Evolutionary conservation across 192 early-diverging fungal species (phyloP).

Genomic region (Dissophora globulifera): DNA sequence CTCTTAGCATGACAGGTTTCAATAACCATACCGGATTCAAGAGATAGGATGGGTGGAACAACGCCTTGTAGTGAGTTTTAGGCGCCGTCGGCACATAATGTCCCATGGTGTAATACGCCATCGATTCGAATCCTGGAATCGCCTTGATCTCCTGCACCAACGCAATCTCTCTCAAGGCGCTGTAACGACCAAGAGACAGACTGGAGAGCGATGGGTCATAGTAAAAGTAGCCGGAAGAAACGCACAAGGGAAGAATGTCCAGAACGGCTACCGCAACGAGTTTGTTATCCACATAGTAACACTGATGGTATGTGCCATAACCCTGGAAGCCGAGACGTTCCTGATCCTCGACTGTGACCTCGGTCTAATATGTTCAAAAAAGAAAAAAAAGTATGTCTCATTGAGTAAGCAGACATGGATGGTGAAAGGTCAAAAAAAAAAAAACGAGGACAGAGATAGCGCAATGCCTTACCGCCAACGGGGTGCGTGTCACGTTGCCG

Average conservation of each 20-base stretch:
- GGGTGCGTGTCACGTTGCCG: constrained; percentile 78
- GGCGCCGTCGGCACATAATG: constrained; percentile 89
- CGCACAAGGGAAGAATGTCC: constrained; percentile 87
- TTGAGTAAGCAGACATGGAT: no score
- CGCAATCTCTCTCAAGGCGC: constrained; percentile 85
- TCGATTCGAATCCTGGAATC: constrained; percentile 56
- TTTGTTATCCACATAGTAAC: constrained; percentile 83
- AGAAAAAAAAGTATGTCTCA: neutral
- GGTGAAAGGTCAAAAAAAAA: neutral
- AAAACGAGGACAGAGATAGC: neutral
- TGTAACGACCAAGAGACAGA: constrained; percentile 86
- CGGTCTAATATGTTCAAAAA: constrained; percentile 17
- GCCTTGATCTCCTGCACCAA: constrained; percentile 65
- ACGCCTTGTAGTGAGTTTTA: constrained; percentile 95
- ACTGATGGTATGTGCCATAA: constrained; percentile 90
- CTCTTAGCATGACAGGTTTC: neutral
- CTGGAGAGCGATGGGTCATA: constrained; percentile 86
- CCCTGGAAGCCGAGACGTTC: constrained; percentile 37
- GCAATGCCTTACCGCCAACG: constrained; percentile 60
- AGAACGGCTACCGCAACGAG: constrained; percentile 90
- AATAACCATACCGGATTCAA: constrained; percentile 70
- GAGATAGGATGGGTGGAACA: constrained; percentile 85
- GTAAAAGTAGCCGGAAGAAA: constrained; percentile 94
- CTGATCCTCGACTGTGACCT: neutral
- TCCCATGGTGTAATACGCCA: constrained; percentile 92